Conservation (phyloP, 2,329 filamentous ascomycete genomes). For the Metarhizium guizhouense region DNA sequence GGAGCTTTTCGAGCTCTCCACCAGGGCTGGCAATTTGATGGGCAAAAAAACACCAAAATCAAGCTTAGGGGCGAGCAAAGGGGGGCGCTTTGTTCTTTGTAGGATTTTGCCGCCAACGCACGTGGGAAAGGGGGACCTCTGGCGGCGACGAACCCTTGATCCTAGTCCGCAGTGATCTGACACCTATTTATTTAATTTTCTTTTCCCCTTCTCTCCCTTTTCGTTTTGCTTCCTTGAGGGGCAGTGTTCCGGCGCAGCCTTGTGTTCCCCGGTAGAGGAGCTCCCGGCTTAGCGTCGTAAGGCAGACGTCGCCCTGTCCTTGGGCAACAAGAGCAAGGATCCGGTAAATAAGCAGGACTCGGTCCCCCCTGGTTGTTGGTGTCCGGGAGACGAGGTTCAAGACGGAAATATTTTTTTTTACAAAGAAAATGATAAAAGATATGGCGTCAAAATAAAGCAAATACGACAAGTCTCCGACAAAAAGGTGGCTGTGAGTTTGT, state of each 20-base stretch:
- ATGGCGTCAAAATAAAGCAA: too few species aligned
- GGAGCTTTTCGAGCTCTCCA: too few species aligned
- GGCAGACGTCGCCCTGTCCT: not conserved
- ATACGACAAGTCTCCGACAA: too few species aligned
- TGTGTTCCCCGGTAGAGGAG: too few species aligned
- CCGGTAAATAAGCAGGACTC: slow-evolving; percentile 2
- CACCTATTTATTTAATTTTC: not conserved
- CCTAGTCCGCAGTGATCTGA: not conserved
- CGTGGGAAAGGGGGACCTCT: not conserved
- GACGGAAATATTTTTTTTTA: too few species aligned
- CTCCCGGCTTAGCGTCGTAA: not conserved
- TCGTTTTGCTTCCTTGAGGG: not conserved
- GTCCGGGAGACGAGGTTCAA: not conserved
- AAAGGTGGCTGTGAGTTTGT: too few species aligned
- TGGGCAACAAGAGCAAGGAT: slow-evolving; percentile 3
- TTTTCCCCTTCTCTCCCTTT: not conserved
- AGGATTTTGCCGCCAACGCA: not conserved
- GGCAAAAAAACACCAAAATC: too few species aligned
- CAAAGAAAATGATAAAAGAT: too few species aligned
- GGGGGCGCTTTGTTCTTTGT: not conserved
- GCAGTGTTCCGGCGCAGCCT: too few species aligned
- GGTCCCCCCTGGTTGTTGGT: not conserved
- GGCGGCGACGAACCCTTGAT: not conserved
- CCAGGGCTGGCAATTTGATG: too few species aligned
- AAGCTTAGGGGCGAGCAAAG: not conserved